phyloP scores from a whole-genome alignment of 768 basidiomycete genomes.

The Lentinula edodes region DNA sequence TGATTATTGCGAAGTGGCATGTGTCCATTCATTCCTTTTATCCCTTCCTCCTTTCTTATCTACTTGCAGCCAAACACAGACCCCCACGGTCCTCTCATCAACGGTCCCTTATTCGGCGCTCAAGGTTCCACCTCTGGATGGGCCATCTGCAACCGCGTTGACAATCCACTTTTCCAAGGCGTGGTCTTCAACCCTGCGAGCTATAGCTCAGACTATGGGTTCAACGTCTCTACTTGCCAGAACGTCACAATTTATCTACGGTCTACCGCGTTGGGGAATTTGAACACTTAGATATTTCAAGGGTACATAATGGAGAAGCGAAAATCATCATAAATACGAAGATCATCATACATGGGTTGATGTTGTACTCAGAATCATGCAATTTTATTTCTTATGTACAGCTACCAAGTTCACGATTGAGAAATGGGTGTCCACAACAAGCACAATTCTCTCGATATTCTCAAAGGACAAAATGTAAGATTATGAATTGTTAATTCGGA shows the following conservation, averaged over 20 bases:
- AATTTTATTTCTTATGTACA: too few species aligned
- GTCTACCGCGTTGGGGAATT: neutral
- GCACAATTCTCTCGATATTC: too few species aligned
- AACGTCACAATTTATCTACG: neutral
- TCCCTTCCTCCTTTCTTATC: neutral
- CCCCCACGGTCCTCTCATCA: neutral
- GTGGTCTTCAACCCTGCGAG: neutral
- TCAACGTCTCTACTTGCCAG: neutral
- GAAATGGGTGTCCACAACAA: too few species aligned
- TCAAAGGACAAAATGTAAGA: too few species aligned
- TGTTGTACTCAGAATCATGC: too few species aligned
- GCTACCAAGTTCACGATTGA: too few species aligned
- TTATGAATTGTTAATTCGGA: too few species aligned
- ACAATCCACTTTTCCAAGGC: neutral
- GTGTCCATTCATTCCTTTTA: neutral
- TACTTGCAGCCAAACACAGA: neutral
- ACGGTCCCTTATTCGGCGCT: neutral
- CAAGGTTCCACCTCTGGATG: neutral
- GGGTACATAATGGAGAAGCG: too few species aligned
- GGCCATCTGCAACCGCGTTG: neutral
- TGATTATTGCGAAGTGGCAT: constrained; percentile 2
- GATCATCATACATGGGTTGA: too few species aligned
- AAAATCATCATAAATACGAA: too few species aligned
- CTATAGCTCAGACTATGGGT: neutral
- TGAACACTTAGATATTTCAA: too few species aligned